These are phyloP conservation scores for Colletotrichum echinochloae DNA, from an alignment of 2,329 filamentous ascomycete species.

Conservation along the genomic window DNA sequence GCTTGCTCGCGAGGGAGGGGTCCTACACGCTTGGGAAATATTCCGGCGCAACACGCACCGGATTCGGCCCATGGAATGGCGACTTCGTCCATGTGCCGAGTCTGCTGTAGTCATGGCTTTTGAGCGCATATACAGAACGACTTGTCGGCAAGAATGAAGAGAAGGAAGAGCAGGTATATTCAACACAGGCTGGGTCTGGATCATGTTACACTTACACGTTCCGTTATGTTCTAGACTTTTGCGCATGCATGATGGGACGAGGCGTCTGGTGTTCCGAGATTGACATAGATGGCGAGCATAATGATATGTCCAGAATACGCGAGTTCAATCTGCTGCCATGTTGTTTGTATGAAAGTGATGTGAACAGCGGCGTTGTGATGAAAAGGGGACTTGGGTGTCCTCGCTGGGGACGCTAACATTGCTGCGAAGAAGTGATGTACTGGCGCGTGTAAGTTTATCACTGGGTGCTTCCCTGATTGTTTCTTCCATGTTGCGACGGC, in stretches of 20 bases:
- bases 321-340: background rate
- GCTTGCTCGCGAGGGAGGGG: slow-evolving; percentile 10
- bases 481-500: too few relatives aligned
- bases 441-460: too few relatives aligned
- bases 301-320: slow-evolving; percentile 34
- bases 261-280: slow-evolving; percentile 39
- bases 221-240: slow-evolving; percentile 35
- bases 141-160: background rate
- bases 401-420: background rate
- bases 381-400: background rate
- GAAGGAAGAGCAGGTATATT: slow-evolving; percentile 8
- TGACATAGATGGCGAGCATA: slow-evolving; percentile 41
- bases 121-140: background rate
- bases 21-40: background rate
- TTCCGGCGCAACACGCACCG: background rate
- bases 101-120: background rate
- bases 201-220: slow-evolving; percentile 21
- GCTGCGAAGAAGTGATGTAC: background rate
- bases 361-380: too few relatives aligned
- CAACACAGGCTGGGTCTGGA: slow-evolving; percentile 14
- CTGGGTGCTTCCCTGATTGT: too few relatives aligned
- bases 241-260: slow-evolving; percentile 31
- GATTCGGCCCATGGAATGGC: slow-evolving; percentile 2
- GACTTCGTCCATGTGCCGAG: background rate
- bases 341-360: background rate